Base-by-base conservation (phyloP, 805 yeast species). In the Groenewaldozyma salmanticensis region DNA sequence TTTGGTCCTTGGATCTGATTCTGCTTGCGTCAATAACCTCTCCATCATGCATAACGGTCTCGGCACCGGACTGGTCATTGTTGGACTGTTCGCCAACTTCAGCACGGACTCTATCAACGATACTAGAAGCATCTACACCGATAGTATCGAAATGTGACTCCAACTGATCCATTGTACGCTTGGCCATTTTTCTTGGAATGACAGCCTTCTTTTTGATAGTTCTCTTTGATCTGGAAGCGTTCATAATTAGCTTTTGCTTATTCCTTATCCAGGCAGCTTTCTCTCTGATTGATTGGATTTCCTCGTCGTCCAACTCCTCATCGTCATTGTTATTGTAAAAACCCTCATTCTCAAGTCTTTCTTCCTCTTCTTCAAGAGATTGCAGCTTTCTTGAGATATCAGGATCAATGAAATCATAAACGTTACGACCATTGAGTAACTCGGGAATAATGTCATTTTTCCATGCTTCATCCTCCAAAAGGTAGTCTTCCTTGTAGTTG, bases 371-470 rank as follows among this genome's bases (percentile, higher is more conserved):
- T 67, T 92, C 99, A 50, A 92, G 71, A 15, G 95, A 95, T 65
- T 86, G 86, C 59, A 92, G 74, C 67, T 92, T 92, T 51, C 85
- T 81, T 37, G 87, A 82, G 59, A 92, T 92, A 53, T 92, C 98
- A 33, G 95, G 86, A 58, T 92, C 99, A 62, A 92, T 73, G 80
- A 83, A 92, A 66, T 92, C 99, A 66, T 87, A 90, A 44, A 92
- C 96, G 60, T 92, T 92, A 69, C 78, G 82, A 66, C 99, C 99
- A 58, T 92, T 87, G 60, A 92, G 69, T 41, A 92, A 74, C 70
- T 92, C 99, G 21, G 99, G 99, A 86, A 92, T 86, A 48, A 81
- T 74, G 64, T 92, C 99, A 52, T 86, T 77, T 74, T 90, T 90
- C 99, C 99, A 92, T 50, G 85, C 94, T 39, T 90, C 97, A 60